phyloP scores from a whole-genome alignment of 805 yeast genomes.

The Debaryomyces prosopidis region DNA sequence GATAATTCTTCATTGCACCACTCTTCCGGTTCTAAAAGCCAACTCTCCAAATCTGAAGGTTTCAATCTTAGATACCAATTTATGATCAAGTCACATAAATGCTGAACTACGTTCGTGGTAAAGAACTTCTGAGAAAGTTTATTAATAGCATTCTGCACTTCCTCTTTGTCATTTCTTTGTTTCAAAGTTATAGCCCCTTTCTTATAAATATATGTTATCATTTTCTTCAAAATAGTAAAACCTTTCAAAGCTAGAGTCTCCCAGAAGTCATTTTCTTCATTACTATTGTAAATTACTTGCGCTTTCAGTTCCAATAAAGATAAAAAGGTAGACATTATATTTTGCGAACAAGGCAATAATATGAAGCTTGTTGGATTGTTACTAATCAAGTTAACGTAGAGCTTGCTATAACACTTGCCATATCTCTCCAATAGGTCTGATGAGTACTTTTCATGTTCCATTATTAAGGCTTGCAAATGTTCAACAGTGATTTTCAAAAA shows the following conservation, averaged over 20 bases:
- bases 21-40: slow-evolving; percentile 89
- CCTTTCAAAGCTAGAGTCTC: slow-evolving; percentile 69
- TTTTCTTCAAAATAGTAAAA: slow-evolving; percentile 61
- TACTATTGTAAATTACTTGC: slow-evolving; percentile 56
- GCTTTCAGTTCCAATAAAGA: slow-evolving; percentile 66
- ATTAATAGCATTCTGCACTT: slow-evolving; percentile 57
- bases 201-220: slow-evolving; percentile 61
- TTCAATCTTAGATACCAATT: slow-evolving; percentile 72
- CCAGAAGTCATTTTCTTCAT: slow-evolving; percentile 67
- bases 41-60: slow-evolving; percentile 75
- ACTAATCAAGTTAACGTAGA: slow-evolving; percentile 60
- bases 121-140: slow-evolving; percentile 56
- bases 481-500: slow-evolving; percentile 56
- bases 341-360: slow-evolving; percentile 61
- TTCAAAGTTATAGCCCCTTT: slow-evolving; percentile 68
- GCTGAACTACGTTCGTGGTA: slow-evolving; percentile 53
- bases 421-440: slow-evolving; percentile 63
- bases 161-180: slow-evolving; percentile 64
- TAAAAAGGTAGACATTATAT: slow-evolving; percentile 62
- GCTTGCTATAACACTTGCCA: slow-evolving; percentile 72
- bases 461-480: slow-evolving; percentile 60
- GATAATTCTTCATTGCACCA: slow-evolving; percentile 83
- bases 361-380: slow-evolving; percentile 71
- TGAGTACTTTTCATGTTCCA: slow-evolving; percentile 51
- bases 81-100: slow-evolving; percentile 66